Conservation (phyloP, 2,329 filamentous ascomycete species). For the Penicillium verrucosum region DNA sequence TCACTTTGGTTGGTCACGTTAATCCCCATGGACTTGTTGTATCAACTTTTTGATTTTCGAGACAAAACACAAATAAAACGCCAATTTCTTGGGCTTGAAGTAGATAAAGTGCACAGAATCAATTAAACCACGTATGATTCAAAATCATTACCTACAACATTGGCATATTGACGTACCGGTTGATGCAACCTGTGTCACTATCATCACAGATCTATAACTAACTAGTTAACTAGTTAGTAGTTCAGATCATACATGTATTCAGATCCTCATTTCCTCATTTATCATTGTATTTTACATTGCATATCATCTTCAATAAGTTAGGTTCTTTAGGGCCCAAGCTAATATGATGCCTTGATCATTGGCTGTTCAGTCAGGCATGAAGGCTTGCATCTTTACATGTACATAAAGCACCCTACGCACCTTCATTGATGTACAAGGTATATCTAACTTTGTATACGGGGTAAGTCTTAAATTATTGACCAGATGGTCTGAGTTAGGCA, state of each 20-base stretch:
- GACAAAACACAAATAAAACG: neutral
- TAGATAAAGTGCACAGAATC: neutral
- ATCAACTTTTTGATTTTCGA: neutral
- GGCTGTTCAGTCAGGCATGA: conserved; percentile 2
- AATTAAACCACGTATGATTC: neutral
- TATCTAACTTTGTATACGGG: neutral
- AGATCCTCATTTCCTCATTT: neutral
- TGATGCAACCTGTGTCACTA: neutral
- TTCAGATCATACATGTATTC: neutral
- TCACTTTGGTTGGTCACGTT: conserved; percentile 14
- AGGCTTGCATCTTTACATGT: neutral
- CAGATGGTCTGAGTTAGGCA: neutral
- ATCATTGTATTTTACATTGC: neutral
- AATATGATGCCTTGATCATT: neutral
- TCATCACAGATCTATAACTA: neutral
- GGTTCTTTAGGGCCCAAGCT: conserved; percentile 1
- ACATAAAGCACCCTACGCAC: neutral
- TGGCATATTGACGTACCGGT: neutral
- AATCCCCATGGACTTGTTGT: neutral
- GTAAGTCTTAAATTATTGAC: neutral
- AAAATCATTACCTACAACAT: neutral
- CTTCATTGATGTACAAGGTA: neutral
- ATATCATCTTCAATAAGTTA: neutral
- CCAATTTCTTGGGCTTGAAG: neutral
- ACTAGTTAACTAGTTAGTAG: neutral